A percentile compares a stretch with the other conserved stretches of the same genome.
Evolutionary conservation across 495 filamentous ascomycete genomes (phyloP).

Genomic region (Penicillium verhagenii): DNA sequence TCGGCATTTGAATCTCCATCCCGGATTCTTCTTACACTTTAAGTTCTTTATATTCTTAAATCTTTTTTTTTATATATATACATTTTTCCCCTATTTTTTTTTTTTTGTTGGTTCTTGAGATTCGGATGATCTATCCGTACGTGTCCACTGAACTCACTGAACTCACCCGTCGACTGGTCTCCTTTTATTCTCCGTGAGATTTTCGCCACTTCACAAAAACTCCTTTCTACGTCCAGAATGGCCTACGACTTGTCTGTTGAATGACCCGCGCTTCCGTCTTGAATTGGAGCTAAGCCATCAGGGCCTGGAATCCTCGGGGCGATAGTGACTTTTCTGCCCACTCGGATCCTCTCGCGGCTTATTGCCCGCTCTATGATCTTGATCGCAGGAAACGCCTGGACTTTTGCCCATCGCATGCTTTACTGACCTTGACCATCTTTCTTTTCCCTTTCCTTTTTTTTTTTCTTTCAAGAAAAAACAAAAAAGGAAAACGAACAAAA

Average conservation of each 20-base stretch:
- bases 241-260: constrained; percentile 2
- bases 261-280: constrained; percentile 4
- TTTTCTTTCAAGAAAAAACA: not conserved
- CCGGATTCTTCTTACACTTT: constrained; percentile 11
- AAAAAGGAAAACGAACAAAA: constrained; percentile 43
- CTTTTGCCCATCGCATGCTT: not conserved
- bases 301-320: not conserved
- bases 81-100: not conserved
- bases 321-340: not conserved
- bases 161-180: too few species aligned
- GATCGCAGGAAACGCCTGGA: not conserved
- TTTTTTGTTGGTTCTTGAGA: too few species aligned
- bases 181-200: too few species aligned
- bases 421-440: not conserved
- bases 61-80: too few species aligned
- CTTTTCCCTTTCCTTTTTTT: not conserved
- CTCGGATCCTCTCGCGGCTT: constrained; percentile 3
- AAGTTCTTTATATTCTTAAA: constrained; percentile 2
- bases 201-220: not conserved
- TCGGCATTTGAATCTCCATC: constrained; percentile 27
- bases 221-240: constrained; percentile 10
- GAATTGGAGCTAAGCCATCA: not conserved
- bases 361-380: constrained; percentile 6
- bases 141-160: too few species aligned
- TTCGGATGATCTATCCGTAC: too few species aligned